Conservation (phyloP, 1,284 basidiomycete species). For the Volvariella surrecta region DNA sequence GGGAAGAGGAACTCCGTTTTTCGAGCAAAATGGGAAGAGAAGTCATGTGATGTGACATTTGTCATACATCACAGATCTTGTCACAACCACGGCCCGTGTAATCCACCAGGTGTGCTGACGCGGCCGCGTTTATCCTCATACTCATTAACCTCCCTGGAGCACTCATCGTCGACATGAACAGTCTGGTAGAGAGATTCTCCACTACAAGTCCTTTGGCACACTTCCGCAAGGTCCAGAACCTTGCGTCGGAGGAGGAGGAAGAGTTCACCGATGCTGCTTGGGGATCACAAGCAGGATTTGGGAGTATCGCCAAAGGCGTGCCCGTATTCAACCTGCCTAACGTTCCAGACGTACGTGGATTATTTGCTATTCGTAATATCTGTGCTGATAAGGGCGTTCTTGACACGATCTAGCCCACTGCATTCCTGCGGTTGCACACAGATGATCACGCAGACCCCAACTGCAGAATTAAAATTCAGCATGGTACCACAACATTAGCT, state of each 20-base stretch:
- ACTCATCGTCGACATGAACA: slow-evolving; percentile 54
- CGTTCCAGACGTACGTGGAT: slow-evolving; percentile 59
- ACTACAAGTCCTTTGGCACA: slow-evolving; percentile 40
- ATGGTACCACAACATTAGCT: slow-evolving; percentile 97
- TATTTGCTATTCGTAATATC: background rate
- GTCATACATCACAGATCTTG: too few species aligned
- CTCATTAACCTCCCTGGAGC: too few species aligned
- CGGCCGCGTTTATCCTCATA: slow-evolving; percentile 1
- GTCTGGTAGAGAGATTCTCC: slow-evolving; percentile 61
- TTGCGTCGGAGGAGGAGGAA: slow-evolving; percentile 45
- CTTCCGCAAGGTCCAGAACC: slow-evolving; percentile 40
- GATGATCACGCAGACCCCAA: slow-evolving; percentile 90
- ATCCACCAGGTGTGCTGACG: too few species aligned
- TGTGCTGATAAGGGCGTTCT: background rate
- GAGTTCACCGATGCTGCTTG: slow-evolving; percentile 60
- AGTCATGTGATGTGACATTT: too few species aligned
- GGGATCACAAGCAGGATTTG: slow-evolving; percentile 79
- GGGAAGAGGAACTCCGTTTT: too few species aligned
- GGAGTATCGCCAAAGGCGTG: slow-evolving; percentile 58
- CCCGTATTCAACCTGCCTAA: slow-evolving; percentile 65
- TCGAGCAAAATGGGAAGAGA: too few species aligned
- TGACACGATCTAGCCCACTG: slow-evolving; percentile 56
- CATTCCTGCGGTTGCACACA: slow-evolving; percentile 85
- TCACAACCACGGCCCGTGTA: background rate
- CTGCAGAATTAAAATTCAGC: slow-evolving; percentile 96